These are phyloP conservation scores for Lipomyces japonicus DNA, from an alignment of 805 yeast genomes.

Conservation along the genomic window DNA sequence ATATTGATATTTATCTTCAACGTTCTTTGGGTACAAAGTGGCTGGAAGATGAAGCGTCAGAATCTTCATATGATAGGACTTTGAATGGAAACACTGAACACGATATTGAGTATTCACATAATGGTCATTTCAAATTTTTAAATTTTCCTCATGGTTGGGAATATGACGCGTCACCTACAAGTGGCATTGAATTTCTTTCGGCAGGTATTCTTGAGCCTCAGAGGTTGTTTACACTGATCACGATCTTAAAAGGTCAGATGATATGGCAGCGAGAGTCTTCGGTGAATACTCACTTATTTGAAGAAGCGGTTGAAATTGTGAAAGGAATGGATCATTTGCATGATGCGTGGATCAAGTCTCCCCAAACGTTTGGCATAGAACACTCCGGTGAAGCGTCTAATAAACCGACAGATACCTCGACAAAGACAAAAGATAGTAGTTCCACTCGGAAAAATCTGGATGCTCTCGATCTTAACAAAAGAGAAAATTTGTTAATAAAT, in stretches of 20 bases:
- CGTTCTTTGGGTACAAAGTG: constrained; percentile 1
- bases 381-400: background rate
- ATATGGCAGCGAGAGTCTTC: constrained; percentile 1
- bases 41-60: background rate
- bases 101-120: constrained; percentile 1
- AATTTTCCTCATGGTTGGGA: constrained; percentile 11
- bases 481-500: constrained; percentile 14
- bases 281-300: constrained; percentile 10
- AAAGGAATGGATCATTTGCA: constrained; percentile 9
- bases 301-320: constrained; percentile 8
- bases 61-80: too few species aligned
- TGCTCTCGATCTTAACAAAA: constrained; percentile 7
- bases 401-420: constrained; percentile 4
- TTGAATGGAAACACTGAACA: too few species aligned
- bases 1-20: constrained; percentile 14
- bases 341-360: background rate
- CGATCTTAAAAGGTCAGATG: constrained; percentile 18
- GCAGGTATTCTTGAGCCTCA: constrained; percentile 8
- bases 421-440: background rate
- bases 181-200: constrained; percentile 10
- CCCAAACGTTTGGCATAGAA: constrained; percentile 9
- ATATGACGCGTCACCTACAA: background rate
- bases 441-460: background rate
- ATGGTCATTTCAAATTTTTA: constrained; percentile 4
- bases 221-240: constrained; percentile 7